Percentiles rank a stretch among this genome's conserved stretches.
Evolutionary conservation across 306 rosid genomes (phyloP).

Genomic region (Abrus precatorius): DNA sequence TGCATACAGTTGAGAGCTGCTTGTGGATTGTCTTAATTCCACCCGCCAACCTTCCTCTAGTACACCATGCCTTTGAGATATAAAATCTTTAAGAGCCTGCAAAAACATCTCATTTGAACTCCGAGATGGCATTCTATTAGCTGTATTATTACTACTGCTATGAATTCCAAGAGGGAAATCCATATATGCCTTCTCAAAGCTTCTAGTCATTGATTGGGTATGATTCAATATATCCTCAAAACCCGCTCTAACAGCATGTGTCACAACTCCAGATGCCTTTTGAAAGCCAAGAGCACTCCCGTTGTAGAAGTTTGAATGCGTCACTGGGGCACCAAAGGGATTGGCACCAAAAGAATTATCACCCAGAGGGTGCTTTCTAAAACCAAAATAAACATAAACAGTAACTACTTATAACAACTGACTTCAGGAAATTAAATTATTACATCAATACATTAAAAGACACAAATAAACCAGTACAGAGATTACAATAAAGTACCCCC

Average conservation of each 20-base stretch:
- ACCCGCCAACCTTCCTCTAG: slow-evolving; percentile 98
- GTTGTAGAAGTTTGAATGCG: slow-evolving; percentile 65
- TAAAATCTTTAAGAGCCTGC: slow-evolving; percentile 91
- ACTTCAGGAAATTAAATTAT: slow-evolving; percentile 49
- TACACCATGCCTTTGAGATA: slow-evolving; percentile 85
- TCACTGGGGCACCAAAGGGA: slow-evolving; percentile 76
- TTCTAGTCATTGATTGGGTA: slow-evolving; percentile 59
- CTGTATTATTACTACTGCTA: slow-evolving; percentile 64
- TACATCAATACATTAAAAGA: slow-evolving; percentile 35
- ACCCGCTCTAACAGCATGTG: slow-evolving; percentile 72
- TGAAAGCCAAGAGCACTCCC: slow-evolving; percentile 75
- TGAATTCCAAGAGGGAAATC: slow-evolving; percentile 67
- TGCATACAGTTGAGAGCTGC: slow-evolving; percentile 77
- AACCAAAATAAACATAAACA: slow-evolving; percentile 66
- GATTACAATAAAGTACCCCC: neutral
- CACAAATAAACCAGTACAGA: slow-evolving; percentile 26
- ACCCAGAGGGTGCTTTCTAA: slow-evolving; percentile 85
- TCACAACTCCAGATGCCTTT: slow-evolving; percentile 67
- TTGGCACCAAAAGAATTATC: slow-evolving; percentile 87
- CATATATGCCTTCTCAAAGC: slow-evolving; percentile 69
- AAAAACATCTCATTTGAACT: slow-evolving; percentile 75
- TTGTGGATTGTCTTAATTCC: slow-evolving; percentile 76
- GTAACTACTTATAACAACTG: slow-evolving; percentile 55
- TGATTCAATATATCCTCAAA: slow-evolving; percentile 78
- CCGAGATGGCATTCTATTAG: slow-evolving; percentile 60